Evolutionary conservation across 23 red algal species (phyloP).

Genomic region (Cyanidiococcus yangmingshanensis): DNA sequence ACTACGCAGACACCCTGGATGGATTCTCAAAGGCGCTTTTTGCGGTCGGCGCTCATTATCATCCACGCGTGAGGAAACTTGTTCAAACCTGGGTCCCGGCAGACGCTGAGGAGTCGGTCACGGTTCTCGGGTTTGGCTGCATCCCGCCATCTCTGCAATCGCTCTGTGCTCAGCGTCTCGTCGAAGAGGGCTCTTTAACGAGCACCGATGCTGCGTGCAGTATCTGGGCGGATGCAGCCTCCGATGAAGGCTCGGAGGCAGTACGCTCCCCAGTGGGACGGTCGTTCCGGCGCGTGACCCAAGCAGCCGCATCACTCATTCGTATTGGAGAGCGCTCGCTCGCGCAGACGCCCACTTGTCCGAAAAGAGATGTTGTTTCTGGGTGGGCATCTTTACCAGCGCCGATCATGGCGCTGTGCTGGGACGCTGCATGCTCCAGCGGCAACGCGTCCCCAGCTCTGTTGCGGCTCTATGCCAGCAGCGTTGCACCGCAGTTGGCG

Average conservation of each 20-base stretch:
- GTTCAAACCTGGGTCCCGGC: neutral
- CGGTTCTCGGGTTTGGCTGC: neutral
- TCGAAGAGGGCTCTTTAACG: neutral
- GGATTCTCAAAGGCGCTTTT: neutral
- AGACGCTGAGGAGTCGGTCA: neutral
- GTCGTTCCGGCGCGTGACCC: neutral
- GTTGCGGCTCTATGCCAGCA: neutral
- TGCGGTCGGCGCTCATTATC: neutral
- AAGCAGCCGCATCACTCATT: neutral
- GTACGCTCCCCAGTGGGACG: neutral
- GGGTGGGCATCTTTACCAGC: neutral
- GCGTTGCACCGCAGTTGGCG: neutral
- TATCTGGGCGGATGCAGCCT: neutral
- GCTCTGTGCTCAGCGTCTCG: neutral
- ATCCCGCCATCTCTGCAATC: neutral
- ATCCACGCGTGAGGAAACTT: neutral
- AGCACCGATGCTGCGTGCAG: neutral
- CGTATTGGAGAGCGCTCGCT: neutral
- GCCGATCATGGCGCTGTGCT: neutral
- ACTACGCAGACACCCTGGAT: no score
- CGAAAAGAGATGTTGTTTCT: no score
- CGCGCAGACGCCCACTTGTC: neutral
- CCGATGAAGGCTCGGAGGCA: neutral
- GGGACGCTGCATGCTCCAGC: neutral
- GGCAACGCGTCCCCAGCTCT: neutral